Evolutionary conservation across 202 grass and related monocot genomes (phyloP), one percentile per base, ranked within the genome.

Genomic region (Digitaria exilis): DNA sequence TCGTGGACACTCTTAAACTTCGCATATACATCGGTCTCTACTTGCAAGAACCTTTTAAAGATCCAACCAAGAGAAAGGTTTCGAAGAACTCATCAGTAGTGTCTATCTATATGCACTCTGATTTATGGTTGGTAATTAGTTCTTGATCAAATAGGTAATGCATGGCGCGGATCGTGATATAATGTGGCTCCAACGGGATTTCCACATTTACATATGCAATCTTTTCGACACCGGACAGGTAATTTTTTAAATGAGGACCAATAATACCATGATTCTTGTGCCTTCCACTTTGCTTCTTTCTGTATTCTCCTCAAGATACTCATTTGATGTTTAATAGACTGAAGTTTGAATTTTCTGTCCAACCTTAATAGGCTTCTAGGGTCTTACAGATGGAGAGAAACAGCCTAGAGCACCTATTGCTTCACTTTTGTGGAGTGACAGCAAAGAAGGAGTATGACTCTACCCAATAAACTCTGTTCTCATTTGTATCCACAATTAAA

Each of bases 201-300:
- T 99, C 86, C 87, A 87, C 79, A 86, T 96, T 65, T 99, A 99
- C 25, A 87, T 99, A 35, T 95, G 91, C 86, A 99, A 96, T 87
- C 91, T 99, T 76, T 96, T 99, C 66, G 96, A 99, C 81, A 99
- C 96, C 41, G 96, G 96, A 73, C 96, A 94, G 93, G 96, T 98
- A 89, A 21, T 73, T 75, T 69, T n/a, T 70, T 34, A 79, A 86
- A 77, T 25, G 67, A 83, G 26, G 43, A 52, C 58, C 61, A 34
- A 44, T 50, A 73, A 69, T 74, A 65, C 17, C 4, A 54, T 73
- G 41, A 55, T 85, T 76, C 42, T 77, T 78, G 5, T 76, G 31
- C n/a, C 9, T 34, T 63, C 61, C 55, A 25, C 17, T 83, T 81
- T 86, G 43, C 55, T 25, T 61, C 26, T 71, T 71, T 74, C 39